Evolutionary conservation across 352 stramenopile species (phyloP), one percentile per base, ranked within the genome.

Genomic region (Globisporangium middletonii): DNA sequence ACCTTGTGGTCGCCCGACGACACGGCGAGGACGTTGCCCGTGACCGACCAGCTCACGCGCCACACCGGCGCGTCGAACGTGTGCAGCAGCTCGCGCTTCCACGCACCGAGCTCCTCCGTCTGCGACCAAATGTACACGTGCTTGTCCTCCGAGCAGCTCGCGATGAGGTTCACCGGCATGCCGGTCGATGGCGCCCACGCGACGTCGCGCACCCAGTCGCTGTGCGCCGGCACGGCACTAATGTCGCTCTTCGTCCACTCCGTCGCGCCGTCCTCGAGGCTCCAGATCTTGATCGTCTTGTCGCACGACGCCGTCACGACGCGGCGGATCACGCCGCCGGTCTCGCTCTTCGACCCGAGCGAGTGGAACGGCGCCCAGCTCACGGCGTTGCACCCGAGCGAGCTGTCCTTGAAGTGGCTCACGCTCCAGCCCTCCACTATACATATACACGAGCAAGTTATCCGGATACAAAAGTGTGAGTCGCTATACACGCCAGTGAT

Each of bases 1-100:
- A 99, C 97, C 77, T 96, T 91, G 73, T 98, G 90, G 78, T 99
- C 96, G 50, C 96, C 97, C 55, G 92, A 96, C 33, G 92, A 98
- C 37, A 99, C 96, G 9, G 97, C 97, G 41, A 99, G 78, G 50
- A 99, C 92, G 68, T 98, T 98, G 52, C 96, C 97, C 26, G 96
- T 99, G 58, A 99, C 78, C 50, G 87, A 98, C 97, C 97, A 99
- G 81, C 89, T 99, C 51, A 99, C 88, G 68, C 96, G 92, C 97
- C 97, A 99, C 50, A 99, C 96, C 0, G 97, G 94, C 45, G 92
- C 91, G 46, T 98, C 88, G 64, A 99, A 99, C 42, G 77, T 89
- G 62, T 98, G 80, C 62, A 99, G 79, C 55, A 98, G 63, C 42
- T 92, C 89, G 48, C 90, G 82, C 68, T 90, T 97, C 96, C 96